These are phyloP conservation scores for Blumeria hordei DNA, from an alignment of 2,329 filamentous ascomycete genomes.

Conservation along the genomic window DNA sequence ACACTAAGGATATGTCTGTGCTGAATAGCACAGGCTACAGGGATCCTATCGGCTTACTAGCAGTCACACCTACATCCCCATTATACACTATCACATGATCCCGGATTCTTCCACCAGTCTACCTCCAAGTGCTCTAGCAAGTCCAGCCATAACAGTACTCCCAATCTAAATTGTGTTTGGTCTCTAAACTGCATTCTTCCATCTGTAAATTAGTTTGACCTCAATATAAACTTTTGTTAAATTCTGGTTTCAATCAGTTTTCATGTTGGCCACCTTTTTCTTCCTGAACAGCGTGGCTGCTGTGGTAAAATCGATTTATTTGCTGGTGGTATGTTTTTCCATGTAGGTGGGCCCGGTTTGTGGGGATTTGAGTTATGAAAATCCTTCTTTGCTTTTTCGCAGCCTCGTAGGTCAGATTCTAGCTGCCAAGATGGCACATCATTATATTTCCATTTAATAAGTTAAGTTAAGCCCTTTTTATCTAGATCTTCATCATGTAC, in stretches of 20 bases:
- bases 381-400: not conserved
- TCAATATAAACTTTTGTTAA: not conserved
- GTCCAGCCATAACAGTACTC: not conserved
- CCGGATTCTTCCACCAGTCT: too few relatives aligned
- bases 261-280: not conserved
- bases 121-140: too few relatives aligned
- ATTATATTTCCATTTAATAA: not conserved
- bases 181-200: not conserved
- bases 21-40: too few relatives aligned
- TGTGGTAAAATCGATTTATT: not conserved
- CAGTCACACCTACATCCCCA: too few relatives aligned
- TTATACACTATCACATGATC: too few relatives aligned
- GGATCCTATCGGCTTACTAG: too few relatives aligned
- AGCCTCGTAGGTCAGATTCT: not conserved
- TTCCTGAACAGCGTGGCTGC: not conserved
- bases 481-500: slow-evolving; percentile 33
- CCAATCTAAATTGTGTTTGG: not conserved
- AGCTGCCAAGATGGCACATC: not conserved
- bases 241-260: not conserved
- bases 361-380: not conserved
- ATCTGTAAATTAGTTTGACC: too few relatives aligned
- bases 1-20: too few relatives aligned
- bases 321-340: not conserved
- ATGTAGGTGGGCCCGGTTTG: not conserved
- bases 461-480: not conserved